Evolutionary conservation across 1,284 basidiomycete genomes (phyloP).

Genomic region (Phylloporus gajari): DNA sequence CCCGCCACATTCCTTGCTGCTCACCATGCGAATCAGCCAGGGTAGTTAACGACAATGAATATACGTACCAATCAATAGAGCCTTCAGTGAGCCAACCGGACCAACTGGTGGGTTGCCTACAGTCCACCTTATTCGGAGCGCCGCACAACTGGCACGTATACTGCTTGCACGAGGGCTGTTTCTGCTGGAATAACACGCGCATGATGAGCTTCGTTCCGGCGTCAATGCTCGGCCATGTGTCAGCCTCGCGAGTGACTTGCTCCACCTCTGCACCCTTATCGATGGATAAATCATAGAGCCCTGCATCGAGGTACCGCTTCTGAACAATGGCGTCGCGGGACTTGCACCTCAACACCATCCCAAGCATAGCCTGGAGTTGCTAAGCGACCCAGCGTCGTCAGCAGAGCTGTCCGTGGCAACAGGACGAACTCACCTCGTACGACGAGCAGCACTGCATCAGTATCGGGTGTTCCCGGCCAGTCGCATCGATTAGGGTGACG

Average conservation of each 20-base stretch:
- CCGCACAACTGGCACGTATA: constrained; percentile 39
- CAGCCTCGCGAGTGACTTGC: constrained; percentile 36
- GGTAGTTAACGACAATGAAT: neutral
- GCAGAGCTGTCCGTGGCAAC: neutral
- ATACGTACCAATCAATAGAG: constrained; percentile 36
- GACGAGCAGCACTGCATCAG: constrained; percentile 38
- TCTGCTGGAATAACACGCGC: constrained; percentile 37
- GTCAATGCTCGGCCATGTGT: constrained; percentile 37
- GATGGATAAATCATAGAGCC: constrained; percentile 37
- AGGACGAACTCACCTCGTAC: constrained; percentile 30
- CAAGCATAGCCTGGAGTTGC: constrained; percentile 36
- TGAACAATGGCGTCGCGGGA: constrained; percentile 36
- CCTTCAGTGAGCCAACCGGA: constrained; percentile 40
- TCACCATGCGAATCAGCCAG: neutral
- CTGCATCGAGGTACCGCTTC: constrained; percentile 35
- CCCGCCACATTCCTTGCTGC: constrained; percentile 33
- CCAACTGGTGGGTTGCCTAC: constrained; percentile 26
- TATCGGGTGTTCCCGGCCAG: constrained; percentile 38
- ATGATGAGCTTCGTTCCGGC: constrained; percentile 38
- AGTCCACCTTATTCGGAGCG: constrained; percentile 31
- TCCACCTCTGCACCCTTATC: constrained; percentile 32
- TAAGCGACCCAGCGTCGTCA: constrained; percentile 12
- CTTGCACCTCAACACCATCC: constrained; percentile 27
- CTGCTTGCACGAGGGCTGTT: constrained; percentile 30
- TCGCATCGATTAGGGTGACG: constrained; percentile 38